phyloP scores from a whole-genome alignment of 2,329 filamentous ascomycete genomes.

The Aspergillus glaucus region DNA sequence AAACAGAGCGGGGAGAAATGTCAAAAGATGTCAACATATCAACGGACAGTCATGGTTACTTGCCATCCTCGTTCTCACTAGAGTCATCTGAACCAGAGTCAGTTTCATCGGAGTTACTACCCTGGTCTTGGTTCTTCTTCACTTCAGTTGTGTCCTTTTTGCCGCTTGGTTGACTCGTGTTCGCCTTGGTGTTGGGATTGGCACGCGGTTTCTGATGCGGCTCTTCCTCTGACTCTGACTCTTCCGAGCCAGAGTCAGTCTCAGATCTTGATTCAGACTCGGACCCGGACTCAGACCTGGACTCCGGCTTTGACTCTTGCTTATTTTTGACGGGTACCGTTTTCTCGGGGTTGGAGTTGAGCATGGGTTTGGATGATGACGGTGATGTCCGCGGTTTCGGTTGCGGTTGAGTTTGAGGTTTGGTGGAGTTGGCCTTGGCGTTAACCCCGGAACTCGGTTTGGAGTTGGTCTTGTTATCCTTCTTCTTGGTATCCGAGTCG shows the following conservation, averaged over 20 bases:
- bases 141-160: neutral
- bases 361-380: too few species aligned
- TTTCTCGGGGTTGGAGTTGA: too few species aligned
- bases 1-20: too few species aligned
- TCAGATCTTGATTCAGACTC: neutral
- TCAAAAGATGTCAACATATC: too few species aligned
- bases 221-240: neutral
- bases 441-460: too few species aligned
- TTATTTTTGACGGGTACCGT: neutral
- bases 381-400: neutral
- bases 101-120: neutral
- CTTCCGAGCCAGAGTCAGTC: neutral
- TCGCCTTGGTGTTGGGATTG: neutral
- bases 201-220: neutral
- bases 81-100: neutral
- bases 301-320: neutral
- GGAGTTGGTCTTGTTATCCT: too few species aligned
- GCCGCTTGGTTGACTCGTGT: neutral
- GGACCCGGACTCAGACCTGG: neutral
- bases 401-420: too few species aligned
- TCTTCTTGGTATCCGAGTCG: too few species aligned
- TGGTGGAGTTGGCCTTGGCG: too few species aligned
- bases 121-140: neutral
- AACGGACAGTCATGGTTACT: neutral
- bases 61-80: neutral